Evolutionary conservation across 176 grass and related monocot species (phyloP), one percentile per base, ranked within the genome.

Genomic region (Rhynchospora pubera): DNA sequence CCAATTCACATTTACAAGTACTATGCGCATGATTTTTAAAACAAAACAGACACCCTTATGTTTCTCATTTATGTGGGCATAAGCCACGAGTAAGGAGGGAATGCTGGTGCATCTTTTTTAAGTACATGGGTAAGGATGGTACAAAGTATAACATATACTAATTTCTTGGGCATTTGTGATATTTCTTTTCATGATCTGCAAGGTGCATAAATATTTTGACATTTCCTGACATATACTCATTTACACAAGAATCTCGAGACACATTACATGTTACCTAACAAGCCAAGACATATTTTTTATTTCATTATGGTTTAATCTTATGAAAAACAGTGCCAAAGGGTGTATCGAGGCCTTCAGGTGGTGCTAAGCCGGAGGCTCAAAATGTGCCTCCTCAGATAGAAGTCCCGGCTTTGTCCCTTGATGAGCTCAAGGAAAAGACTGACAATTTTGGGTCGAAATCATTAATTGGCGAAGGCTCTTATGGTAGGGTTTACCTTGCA

Each of bases 391-490:
- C 83, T 57, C n/a, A 83, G 42, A 91, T 89, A 22, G 67, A 82
- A 82, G 92, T 93, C 63, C 89, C 91, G 57, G 73, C 89, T 88
- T 34, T 97, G 69, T 81, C 89, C 44, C 89, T 97, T 83, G 87
- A 87, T 42, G 94, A 97, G 72, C 57, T 97, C 52, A 80, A 90
- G 72, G 84, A 93, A 85, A 91, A 93, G 65, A 97, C 94, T 23
- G 89, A 97, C 58, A 85, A 97, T 81, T 97, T 97, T 79, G 91
- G 89, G 19, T 87, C 87, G 11, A 90, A 85, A 14, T 24, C 91
- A 83, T 91, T 97, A 66, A 87, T 97, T 48, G 91, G 94, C 2
- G 94, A 97, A 90, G 94, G 94, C 9, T 97, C 94, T 77, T 97
- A 93, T 53, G 94, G 94, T 69, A 93, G 94, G 77, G 94, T 97